These are phyloP conservation scores for Hyaloscypha hepaticicola DNA, from an alignment of 495 filamentous ascomycete species.

Conservation along the genomic window DNA sequence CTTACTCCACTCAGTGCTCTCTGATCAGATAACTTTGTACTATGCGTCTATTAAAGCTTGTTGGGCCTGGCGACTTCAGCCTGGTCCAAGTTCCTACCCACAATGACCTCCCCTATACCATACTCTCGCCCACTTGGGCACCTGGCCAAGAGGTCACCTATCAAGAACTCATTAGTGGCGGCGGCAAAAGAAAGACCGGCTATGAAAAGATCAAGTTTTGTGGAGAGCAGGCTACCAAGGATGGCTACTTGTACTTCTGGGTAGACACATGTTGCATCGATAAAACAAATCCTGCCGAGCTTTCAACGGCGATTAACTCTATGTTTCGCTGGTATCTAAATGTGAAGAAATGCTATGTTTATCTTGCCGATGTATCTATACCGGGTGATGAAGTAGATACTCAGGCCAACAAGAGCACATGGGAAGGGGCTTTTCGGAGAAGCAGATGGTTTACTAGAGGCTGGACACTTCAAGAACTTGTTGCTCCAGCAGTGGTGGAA, in stretches of 20 bases:
- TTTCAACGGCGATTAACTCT: too few relatives aligned
- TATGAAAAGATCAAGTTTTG: slow-evolving; percentile 16
- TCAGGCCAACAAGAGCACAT: not conserved
- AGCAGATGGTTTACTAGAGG: too few relatives aligned
- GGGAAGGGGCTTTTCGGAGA: slow-evolving; percentile 22
- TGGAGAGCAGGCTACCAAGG: too few relatives aligned
- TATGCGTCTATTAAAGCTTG: slow-evolving; percentile 16
- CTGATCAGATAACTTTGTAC: too few relatives aligned
- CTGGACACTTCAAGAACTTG: slow-evolving; percentile 31
- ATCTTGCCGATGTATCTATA: slow-evolving; percentile 14
- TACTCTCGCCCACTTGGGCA: slow-evolving; percentile 34
- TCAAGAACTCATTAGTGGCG: slow-evolving; percentile 15
- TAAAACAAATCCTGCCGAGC: too few relatives aligned
- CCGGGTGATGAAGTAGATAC: not conserved
- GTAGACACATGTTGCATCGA: too few relatives aligned
- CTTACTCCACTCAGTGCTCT: too few relatives aligned
- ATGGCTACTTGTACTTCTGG: too few relatives aligned
- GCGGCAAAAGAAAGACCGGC: slow-evolving; percentile 5
- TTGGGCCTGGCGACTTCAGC: slow-evolving; percentile 16
- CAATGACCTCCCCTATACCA: slow-evolving; percentile 28
- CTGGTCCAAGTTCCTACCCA: slow-evolving; percentile 10
- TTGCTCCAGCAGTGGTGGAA: slow-evolving; percentile 7
- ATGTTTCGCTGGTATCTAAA: too few relatives aligned
- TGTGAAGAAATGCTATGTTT: too few relatives aligned
- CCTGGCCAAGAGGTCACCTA: slow-evolving; percentile 15